These are phyloP conservation scores for Cordyceps javanica DNA, from an alignment of 2,329 filamentous ascomycete genomes.

Conservation along the genomic window DNA sequence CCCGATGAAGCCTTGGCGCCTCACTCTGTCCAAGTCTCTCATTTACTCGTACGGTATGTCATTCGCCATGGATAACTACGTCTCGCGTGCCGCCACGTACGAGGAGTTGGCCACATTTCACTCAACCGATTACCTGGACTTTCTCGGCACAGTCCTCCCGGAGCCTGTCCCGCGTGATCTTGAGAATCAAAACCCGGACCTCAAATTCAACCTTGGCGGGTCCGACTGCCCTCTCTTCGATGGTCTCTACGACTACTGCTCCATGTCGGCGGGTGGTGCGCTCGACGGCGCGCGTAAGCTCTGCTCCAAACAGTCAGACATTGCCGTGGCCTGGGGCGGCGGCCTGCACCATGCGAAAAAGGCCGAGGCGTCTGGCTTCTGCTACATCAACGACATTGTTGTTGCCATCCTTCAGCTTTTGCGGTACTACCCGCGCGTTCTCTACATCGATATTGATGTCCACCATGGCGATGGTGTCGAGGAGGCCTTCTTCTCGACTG, in stretches of 20 bases:
- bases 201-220: constrained; percentile 78
- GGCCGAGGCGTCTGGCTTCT: constrained; percentile 89
- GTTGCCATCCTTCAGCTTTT: constrained; percentile 86
- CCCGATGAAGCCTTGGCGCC: constrained; percentile 98
- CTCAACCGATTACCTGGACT: constrained; percentile 82
- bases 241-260: constrained; percentile 91
- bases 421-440: constrained; percentile 71
- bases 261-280: constrained; percentile 84
- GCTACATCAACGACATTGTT: constrained; percentile 98
- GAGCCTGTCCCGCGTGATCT: constrained; percentile 59
- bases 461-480: constrained; percentile 90
- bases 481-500: constrained; percentile 83
- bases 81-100: constrained; percentile 74
- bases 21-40: constrained; percentile 91
- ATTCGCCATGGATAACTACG: constrained; percentile 92
- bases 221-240: constrained; percentile 97
- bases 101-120: constrained; percentile 88
- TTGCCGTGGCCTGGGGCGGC: constrained; percentile 96
- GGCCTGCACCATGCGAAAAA: constrained; percentile 96
- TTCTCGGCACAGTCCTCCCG: constrained; percentile 67
- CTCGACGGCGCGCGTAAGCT: constrained; percentile 89
- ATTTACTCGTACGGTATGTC: constrained; percentile 95
- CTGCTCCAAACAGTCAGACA: constrained; percentile 79
- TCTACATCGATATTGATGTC: constrained; percentile 93
- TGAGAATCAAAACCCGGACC: constrained; percentile 55